Conservation (phyloP, 768 basidiomycete genomes). For the Trametes cingulata region DNA sequence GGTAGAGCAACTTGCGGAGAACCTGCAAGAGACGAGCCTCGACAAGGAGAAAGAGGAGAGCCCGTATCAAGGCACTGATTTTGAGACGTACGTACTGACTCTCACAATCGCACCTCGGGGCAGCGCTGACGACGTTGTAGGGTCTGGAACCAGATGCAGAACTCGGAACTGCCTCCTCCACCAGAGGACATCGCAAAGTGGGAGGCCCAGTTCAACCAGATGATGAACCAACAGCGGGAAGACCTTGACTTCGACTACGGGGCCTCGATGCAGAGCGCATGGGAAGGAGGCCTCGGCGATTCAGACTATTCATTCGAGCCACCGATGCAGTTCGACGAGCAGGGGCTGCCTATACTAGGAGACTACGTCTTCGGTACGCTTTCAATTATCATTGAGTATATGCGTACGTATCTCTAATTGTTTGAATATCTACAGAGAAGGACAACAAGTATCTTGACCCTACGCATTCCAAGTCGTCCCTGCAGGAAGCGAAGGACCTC, state of each 20-base stretch:
- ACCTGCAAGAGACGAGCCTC: constrained; percentile 35
- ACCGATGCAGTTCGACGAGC: constrained; percentile 55
- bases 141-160: constrained; percentile 61
- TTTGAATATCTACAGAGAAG: constrained; percentile 45
- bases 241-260: constrained; percentile 60
- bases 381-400: neutral
- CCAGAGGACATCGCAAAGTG: constrained; percentile 71
- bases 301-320: constrained; percentile 34
- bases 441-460: constrained; percentile 71
- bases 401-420: neutral
- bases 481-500: constrained; percentile 75
- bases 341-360: constrained; percentile 75
- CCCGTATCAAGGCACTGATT: constrained; percentile 38
- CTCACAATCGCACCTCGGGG: neutral
- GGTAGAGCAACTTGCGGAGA: constrained; percentile 38
- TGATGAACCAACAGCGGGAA: constrained; percentile 69
- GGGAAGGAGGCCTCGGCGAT: constrained; percentile 57
- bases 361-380: constrained; percentile 81
- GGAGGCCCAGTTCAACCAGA: constrained; percentile 81
- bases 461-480: constrained; percentile 45
- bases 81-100: constrained; percentile 49
- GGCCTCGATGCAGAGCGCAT: constrained; percentile 60
- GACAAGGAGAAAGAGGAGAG: constrained; percentile 20
- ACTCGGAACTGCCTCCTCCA: constrained; percentile 57
- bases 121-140: constrained; percentile 35